These are phyloP conservation scores for Hypomontagnella monticulosa DNA, from an alignment of 495 filamentous ascomycete genomes.

Conservation along the genomic window DNA sequence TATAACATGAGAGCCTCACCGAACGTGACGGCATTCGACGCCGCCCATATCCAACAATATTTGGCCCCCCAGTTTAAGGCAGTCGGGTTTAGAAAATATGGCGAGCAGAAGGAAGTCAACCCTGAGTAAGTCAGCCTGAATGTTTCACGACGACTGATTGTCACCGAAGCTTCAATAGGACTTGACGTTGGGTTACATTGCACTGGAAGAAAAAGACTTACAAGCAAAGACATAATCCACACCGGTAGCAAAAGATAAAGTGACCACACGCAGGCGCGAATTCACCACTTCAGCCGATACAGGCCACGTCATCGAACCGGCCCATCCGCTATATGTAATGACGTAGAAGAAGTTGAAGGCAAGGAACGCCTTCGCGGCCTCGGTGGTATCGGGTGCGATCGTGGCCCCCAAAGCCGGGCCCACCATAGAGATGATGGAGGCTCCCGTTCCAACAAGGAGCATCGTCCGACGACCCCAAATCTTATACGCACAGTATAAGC, in stretches of 20 bases:
- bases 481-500: slow-evolving; percentile 53
- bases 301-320: slow-evolving; percentile 55
- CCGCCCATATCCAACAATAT: slow-evolving; percentile 58
- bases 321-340: slow-evolving; percentile 55
- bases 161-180: background rate
- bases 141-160: slow-evolving; percentile 1
- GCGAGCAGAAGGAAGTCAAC: slow-evolving; percentile 49
- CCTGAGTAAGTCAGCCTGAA: slow-evolving; percentile 34
- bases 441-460: slow-evolving; percentile 56
- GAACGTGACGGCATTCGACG: slow-evolving; percentile 38
- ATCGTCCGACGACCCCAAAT: slow-evolving; percentile 56
- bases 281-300: slow-evolving; percentile 50
- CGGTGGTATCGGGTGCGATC: slow-evolving; percentile 47
- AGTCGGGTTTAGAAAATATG: slow-evolving; percentile 55
- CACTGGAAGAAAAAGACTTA: slow-evolving; percentile 15
- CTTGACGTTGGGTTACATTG: slow-evolving; percentile 1
- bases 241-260: slow-evolving; percentile 52
- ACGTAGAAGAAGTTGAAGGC: slow-evolving; percentile 46
- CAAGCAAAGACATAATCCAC: slow-evolving; percentile 55
- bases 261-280: slow-evolving; percentile 53
- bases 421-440: slow-evolving; percentile 53
- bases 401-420: slow-evolving; percentile 39
- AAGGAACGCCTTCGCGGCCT: slow-evolving; percentile 57
- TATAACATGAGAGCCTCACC: slow-evolving; percentile 21
- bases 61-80: slow-evolving; percentile 52